These are phyloP conservation scores for Protea cynaroides DNA, from an alignment of 164 flowering plant species.

Conservation along the genomic window DNA sequence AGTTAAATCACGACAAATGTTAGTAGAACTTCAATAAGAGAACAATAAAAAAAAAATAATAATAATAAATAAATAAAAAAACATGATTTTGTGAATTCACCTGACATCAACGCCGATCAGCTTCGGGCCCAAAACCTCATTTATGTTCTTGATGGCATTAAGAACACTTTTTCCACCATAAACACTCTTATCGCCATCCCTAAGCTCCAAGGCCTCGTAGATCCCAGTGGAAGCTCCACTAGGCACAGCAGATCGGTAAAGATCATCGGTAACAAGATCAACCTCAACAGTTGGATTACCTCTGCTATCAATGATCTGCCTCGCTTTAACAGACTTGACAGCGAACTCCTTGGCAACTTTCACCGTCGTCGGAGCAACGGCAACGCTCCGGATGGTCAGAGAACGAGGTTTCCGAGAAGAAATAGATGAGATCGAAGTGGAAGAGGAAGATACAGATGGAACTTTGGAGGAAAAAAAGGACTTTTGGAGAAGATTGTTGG, in stretches of 20 bases:
- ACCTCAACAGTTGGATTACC: conserved; percentile 98
- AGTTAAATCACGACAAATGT: too few relatives aligned
- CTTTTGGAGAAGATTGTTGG: conserved; percentile 9
- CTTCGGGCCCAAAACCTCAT: conserved; percentile 62
- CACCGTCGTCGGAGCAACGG: conserved; percentile 28
- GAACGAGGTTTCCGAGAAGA: conserved; percentile 15
- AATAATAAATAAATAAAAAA: neutral
- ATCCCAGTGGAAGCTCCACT: conserved; percentile 98
- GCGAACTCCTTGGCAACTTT: conserved; percentile 19
- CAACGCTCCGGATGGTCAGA: conserved; percentile 33
- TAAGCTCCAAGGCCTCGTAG: conserved; percentile 93
- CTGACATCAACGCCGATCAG: conserved; percentile 84
- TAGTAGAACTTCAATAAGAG: too few relatives aligned
- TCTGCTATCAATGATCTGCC: conserved; percentile 96
- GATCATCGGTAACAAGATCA: conserved; percentile 69
- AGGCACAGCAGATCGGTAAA: conserved; percentile 90
- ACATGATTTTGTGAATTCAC: conserved; percentile 19
- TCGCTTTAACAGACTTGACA: conserved; percentile 73
- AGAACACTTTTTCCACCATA: conserved; percentile 93
- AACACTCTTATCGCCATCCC: conserved; percentile 80
- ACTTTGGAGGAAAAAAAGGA: conserved; percentile 24
- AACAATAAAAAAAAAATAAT: too few relatives aligned
- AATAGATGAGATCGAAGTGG: conserved; percentile 11
- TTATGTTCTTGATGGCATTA: conserved; percentile 75
- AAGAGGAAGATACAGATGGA: conserved; percentile 12